phyloP scores from a whole-genome alignment of 805 yeast genomes.

The Priceomyces fermenticarens region DNA sequence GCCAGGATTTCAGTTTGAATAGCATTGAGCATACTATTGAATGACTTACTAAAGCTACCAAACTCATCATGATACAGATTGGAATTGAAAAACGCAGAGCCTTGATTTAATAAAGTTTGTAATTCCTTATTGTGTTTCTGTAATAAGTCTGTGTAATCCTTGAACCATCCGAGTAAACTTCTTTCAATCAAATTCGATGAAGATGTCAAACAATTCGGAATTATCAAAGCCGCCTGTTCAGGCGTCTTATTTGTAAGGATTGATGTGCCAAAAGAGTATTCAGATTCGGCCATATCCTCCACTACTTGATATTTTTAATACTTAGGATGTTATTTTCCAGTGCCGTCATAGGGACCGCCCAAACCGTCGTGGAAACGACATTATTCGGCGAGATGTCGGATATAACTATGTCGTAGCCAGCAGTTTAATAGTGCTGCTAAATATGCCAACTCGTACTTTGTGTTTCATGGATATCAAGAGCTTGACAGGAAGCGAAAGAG shows the following conservation, averaged over 20 bases:
- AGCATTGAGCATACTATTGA: slow-evolving; percentile 49
- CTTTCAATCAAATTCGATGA: slow-evolving; percentile 27
- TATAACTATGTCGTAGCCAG: no score
- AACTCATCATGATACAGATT: slow-evolving; percentile 28
- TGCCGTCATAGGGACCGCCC: no score
- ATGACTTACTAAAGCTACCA: slow-evolving; percentile 40
- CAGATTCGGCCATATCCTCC: slow-evolving; percentile 12
- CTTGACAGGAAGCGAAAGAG: no score
- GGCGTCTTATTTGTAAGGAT: slow-evolving; percentile 43
- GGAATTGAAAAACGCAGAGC: slow-evolving; percentile 15
- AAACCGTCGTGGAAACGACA: no score
- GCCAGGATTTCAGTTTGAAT: slow-evolving; percentile 47
- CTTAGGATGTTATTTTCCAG: no score
- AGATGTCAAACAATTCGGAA: slow-evolving; percentile 32
- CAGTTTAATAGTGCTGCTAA: no score
- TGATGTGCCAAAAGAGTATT: slow-evolving; percentile 22
- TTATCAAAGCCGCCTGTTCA: slow-evolving; percentile 36
- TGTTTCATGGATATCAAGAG: no score
- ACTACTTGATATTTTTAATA: not conserved
- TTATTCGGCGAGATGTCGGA: no score
- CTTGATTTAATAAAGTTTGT: slow-evolving; percentile 52
- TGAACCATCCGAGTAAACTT: slow-evolving; percentile 34
- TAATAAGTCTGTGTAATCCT: slow-evolving; percentile 15
- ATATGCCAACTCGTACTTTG: no score
- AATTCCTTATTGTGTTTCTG: slow-evolving; percentile 50